Evolutionary conservation across 345 rosid species (phyloP).

Genomic region (Clarkia xantiana): DNA sequence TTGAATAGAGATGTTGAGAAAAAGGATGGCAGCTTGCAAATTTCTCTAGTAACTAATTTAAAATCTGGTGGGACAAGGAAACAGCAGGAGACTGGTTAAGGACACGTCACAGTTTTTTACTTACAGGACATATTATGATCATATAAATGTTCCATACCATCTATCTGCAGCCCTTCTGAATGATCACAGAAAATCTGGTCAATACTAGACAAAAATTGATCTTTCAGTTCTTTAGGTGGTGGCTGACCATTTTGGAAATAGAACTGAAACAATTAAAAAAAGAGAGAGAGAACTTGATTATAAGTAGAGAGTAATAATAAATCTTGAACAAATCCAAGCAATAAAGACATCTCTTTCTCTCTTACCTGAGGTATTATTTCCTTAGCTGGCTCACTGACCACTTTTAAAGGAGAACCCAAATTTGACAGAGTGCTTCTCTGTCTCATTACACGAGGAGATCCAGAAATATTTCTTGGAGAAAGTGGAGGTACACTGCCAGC

Average conservation of each 20-base stretch:
- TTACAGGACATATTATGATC: background rate
- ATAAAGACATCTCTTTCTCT: constrained; percentile 2
- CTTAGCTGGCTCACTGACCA: constrained; percentile 42
- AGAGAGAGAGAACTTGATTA: constrained; percentile 2
- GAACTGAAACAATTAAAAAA: constrained; percentile 37
- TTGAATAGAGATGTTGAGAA: constrained; percentile 53
- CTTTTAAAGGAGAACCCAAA: constrained; percentile 60
- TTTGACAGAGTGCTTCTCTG: constrained; percentile 53
- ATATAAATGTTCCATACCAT: constrained; percentile 31
- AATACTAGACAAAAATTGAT: constrained; percentile 39
- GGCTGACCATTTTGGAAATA: constrained; percentile 79
- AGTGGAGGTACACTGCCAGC: constrained; percentile 77
- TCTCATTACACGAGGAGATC: constrained; percentile 56
- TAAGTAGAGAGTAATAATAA: background rate
- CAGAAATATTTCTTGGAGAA: constrained; percentile 67
- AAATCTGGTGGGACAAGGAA: constrained; percentile 43
- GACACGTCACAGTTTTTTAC: background rate
- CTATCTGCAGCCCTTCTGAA: constrained; percentile 40
- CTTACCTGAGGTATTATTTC: constrained; percentile 78
- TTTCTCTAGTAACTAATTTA: constrained; percentile 50
- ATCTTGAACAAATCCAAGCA: background rate
- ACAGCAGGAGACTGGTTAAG: background rate
- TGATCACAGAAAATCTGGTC: constrained; percentile 37
- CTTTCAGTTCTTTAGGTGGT: constrained; percentile 52
- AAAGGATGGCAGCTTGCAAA: constrained; percentile 86